Percentiles rank a stretch among this genome's conserved stretches.
These are phyloP conservation scores for Rasamsonia emersonii DNA, from an alignment of 2,329 filamentous ascomycete species.

Conservation along the genomic window DNA sequence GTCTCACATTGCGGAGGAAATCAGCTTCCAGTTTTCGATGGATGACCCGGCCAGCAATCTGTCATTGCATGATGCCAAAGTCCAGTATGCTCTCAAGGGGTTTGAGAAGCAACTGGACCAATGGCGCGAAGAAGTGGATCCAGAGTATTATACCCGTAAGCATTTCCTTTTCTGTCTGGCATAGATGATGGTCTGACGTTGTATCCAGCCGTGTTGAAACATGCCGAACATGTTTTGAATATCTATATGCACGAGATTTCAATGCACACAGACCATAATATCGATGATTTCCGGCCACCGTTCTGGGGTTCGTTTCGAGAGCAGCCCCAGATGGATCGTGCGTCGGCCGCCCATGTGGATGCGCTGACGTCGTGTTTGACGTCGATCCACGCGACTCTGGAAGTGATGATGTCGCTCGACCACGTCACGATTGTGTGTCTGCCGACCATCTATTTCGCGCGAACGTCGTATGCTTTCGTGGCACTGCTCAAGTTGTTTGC, in stretches of 20 bases:
- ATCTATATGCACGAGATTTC: slow-evolving; percentile 71
- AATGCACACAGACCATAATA: slow-evolving; percentile 55
- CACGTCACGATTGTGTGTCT: slow-evolving; percentile 52
- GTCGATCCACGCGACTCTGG: slow-evolving; percentile 59
- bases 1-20: slow-evolving; percentile 58
- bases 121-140: slow-evolving; percentile 48
- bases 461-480: slow-evolving; percentile 62
- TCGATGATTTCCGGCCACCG: slow-evolving; percentile 42
- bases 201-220: slow-evolving; percentile 47
- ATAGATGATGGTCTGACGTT: slow-evolving; percentile 1
- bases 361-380: slow-evolving; percentile 59
- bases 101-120: slow-evolving; percentile 58
- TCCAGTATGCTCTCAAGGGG: slow-evolving; percentile 55
- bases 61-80: slow-evolving; percentile 53
- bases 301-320: slow-evolving; percentile 39
- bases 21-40: slow-evolving; percentile 57
- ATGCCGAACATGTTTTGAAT: slow-evolving; percentile 57
- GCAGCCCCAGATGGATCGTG: slow-evolving; percentile 21
- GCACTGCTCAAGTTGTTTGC: slow-evolving; percentile 68
- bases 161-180: slow-evolving; percentile 8
- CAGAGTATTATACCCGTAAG: slow-evolving; percentile 50
- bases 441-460: slow-evolving; percentile 63
- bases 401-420: slow-evolving; percentile 56
- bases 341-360: slow-evolving; percentile 54
- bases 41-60: slow-evolving; percentile 51